Percentiles rank a stretch among this genome's conserved stretches.
These are phyloP conservation scores for Cylindrotheca fusiformis DNA, from an alignment of 108 stramenopile genomes.

Conservation along the genomic window DNA sequence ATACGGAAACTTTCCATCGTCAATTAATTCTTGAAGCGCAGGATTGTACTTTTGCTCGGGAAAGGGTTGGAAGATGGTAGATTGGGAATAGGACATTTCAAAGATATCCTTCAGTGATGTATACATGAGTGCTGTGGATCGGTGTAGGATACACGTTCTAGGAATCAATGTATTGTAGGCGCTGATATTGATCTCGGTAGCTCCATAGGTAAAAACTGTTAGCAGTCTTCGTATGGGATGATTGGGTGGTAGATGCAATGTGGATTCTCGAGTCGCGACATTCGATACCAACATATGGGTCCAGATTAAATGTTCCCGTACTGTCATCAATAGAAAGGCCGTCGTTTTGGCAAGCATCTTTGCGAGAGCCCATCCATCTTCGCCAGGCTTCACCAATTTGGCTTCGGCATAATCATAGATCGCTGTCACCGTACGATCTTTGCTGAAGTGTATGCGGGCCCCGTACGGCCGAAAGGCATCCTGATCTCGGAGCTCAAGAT, in stretches of 20 bases:
- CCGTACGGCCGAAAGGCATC: conserved; percentile 5
- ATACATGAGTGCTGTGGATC: background rate
- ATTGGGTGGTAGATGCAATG: conserved; percentile 11
- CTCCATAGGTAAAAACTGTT: conserved; percentile 20
- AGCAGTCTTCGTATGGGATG: conserved; percentile 17
- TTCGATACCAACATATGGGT: conserved; percentile 9
- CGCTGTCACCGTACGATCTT: conserved; percentile 5
- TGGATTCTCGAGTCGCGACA: conserved; percentile 1
- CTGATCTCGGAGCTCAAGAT: background rate
- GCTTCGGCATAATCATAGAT: conserved; percentile 19
- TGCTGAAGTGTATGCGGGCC: conserved; percentile 7
- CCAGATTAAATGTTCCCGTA: conserved; percentile 14
- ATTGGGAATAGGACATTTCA: background rate
- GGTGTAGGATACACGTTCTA: background rate
- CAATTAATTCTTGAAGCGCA: background rate
- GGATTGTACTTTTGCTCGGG: conserved; percentile 1
- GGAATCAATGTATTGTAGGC: conserved; percentile 4
- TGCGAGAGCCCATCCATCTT: conserved; percentile 11
- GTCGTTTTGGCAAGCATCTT: conserved; percentile 4
- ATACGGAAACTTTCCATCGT: conserved; percentile 17
- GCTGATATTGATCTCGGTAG: conserved; percentile 1
- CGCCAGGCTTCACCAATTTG: background rate
- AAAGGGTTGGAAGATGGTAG: conserved; percentile 12
- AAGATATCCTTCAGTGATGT: background rate
- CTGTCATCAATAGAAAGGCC: conserved; percentile 3